These are phyloP conservation scores for Huntiella savannae DNA, from an alignment of 2,329 filamentous ascomycete genomes.

Conservation along the genomic window DNA sequence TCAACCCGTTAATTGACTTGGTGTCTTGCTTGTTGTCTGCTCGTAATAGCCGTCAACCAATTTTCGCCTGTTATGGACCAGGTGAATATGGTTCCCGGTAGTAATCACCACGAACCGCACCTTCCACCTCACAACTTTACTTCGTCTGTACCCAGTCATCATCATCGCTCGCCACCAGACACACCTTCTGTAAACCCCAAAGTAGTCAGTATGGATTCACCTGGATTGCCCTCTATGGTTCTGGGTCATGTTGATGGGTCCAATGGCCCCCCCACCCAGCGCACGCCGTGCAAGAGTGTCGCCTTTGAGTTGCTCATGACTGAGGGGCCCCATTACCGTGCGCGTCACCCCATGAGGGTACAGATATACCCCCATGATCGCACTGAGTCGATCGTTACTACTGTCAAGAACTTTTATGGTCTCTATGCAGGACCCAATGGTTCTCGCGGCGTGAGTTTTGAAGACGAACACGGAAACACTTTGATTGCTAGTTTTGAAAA, in stretches of 20 bases:
- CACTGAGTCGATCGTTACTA: conserved; percentile 92
- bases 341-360: conserved; percentile 65
- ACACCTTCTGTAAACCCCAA: neutral
- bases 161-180: neutral
- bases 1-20: too few relatives aligned
- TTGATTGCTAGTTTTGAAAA: conserved; percentile 95
- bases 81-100: conserved; percentile 5
- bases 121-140: conserved; percentile 7
- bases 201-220: conserved; percentile 6
- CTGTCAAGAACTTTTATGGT: conserved; percentile 97
- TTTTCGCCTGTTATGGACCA: conserved; percentile 8
- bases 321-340: conserved; percentile 42
- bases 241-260: conserved; percentile 2
- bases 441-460: conserved; percentile 77
- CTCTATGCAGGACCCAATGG: conserved; percentile 58
- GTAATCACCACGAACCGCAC: conserved; percentile 3
- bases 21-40: too few relatives aligned
- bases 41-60: neutral
- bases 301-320: conserved; percentile 59
- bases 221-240: conserved; percentile 6
- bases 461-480: conserved; percentile 73
- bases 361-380: conserved; percentile 92
- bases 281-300: conserved; percentile 42
- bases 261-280: conserved; percentile 3
- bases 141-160: conserved; percentile 4